A percentile compares a stretch with the other conserved stretches of the same genome.
Conservation (phyloP, 768 basidiomycete genomes). For the Mycena olivaceomarginata region DNA sequence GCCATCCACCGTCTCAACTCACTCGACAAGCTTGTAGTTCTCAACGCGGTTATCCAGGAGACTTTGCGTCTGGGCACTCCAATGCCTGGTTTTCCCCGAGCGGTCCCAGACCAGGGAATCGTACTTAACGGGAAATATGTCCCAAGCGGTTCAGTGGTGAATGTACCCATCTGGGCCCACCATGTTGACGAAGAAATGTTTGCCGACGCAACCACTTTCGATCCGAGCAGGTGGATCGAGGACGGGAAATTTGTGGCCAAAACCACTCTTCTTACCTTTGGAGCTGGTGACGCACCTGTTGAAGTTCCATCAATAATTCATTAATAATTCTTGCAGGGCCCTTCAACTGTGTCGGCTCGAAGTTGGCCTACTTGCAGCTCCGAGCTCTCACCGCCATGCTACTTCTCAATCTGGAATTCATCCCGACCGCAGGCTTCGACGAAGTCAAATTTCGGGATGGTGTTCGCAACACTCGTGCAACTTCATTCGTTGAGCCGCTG, state of each 20-base stretch:
- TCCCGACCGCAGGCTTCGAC: not conserved
- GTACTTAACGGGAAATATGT: constrained; percentile 7
- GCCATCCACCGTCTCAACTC: not conserved
- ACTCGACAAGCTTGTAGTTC: constrained; percentile 6
- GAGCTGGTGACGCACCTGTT: not conserved
- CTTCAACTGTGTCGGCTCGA: constrained; percentile 24
- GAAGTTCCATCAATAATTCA: too few species aligned
- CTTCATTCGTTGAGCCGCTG: not conserved
- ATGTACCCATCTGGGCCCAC: constrained; percentile 17
- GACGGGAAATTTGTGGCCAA: constrained; percentile 8
- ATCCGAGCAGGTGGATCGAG: constrained; percentile 26
- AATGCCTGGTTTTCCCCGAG: constrained; percentile 1
- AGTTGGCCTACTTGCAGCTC: constrained; percentile 6
- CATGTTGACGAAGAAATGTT: constrained; percentile 22
- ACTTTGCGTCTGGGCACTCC: constrained; percentile 11
- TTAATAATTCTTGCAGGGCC: not conserved
- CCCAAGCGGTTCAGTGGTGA: constrained; percentile 13
- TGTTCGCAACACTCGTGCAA: constrained; percentile 5
- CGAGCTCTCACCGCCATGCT: constrained; percentile 13
- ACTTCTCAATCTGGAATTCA: constrained; percentile 3
- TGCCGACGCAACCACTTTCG: not conserved
- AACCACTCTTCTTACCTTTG: constrained; percentile 2
- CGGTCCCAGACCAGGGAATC: not conserved
- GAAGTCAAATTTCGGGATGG: constrained; percentile 17
- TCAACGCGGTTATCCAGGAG: constrained; percentile 20